Percentiles rank a stretch among this genome's conserved stretches.
phyloP scores from a whole-genome alignment of 345 rosid species.

The Hibiscus trionum region DNA sequence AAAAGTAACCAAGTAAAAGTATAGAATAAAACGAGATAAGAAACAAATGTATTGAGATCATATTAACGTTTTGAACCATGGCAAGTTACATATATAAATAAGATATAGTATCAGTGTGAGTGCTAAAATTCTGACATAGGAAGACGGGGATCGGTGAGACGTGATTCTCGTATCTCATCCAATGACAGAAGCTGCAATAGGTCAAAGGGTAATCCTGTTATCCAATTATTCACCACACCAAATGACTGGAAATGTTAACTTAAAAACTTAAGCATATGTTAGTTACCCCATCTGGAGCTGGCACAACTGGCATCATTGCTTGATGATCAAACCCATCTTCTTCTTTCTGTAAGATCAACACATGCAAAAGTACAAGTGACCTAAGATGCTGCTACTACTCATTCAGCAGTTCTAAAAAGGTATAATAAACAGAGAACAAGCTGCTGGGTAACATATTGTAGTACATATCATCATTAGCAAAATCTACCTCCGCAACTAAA shows the following conservation, averaged over 20 bases:
- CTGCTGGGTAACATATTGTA: neutral
- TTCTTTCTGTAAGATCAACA: slow-evolving; percentile 45
- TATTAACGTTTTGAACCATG: neutral
- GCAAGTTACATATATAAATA: neutral
- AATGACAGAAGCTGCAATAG: slow-evolving; percentile 73
- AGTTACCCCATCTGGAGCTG: slow-evolving; percentile 70
- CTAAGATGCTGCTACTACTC: neutral
- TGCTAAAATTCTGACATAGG: slow-evolving; percentile 49
- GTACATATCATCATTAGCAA: neutral
- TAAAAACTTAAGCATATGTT: neutral
- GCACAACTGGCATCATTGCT: slow-evolving; percentile 56
- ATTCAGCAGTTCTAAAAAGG: neutral
- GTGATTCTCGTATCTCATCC: slow-evolving; percentile 77
- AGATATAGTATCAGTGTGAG: neutral
- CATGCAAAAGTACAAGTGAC: slow-evolving; percentile 7
- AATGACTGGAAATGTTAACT: slow-evolving; percentile 9
- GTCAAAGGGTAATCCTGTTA: slow-evolving; percentile 14
- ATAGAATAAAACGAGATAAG: neutral
- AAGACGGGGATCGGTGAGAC: slow-evolving; percentile 75
- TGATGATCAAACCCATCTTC: slow-evolving; percentile 75
- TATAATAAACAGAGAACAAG: neutral
- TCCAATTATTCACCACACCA: slow-evolving; percentile 1
- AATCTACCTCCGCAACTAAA: neutral
- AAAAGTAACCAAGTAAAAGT: neutral
- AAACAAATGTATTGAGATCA: neutral